Evolutionary conservation across 352 stramenopile genomes (phyloP), one percentile per base, ranked within the genome.

Genomic region (Pythium utonaiense): DNA sequence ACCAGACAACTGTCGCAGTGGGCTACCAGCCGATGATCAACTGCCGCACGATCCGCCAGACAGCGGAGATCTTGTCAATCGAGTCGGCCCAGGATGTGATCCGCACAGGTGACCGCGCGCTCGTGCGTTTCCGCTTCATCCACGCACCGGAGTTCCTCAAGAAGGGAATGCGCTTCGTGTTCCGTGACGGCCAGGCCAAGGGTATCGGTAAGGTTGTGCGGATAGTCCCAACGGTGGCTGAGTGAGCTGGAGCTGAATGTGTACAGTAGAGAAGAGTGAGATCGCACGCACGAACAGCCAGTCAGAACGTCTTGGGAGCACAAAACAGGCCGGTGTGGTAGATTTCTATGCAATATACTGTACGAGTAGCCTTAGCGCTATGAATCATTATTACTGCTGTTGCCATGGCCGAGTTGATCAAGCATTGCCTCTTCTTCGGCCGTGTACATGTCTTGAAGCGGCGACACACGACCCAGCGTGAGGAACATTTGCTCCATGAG

Each of bases 151-250:
- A 99, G 74, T 99, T 98, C 73, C 72, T 99, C 58, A 95, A 97
- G 53, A 89, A 95, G 24, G 97, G 97, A 48, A 98, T 95, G 83
- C 83, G 86, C 58, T 98, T 99, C 73, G 83, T 99, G 31, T 99
- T 99, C 62, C 91, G 97, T 50, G 97, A 99, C 71, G 97, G 97
- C 3, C 89, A 97, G 60, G 96, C 97, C 25, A 98, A 98, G 71
- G 96, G 97, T 59, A 98, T 99, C 44, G 96, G 96, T 33, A 98
- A 97, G 67, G 80, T 97, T 13, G 75, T 91, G 27, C 76, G 80
- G 40, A 86, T 95, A 81, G 53, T 95, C 27, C 72, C 67, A 1
- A 34, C 10, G 4, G 17, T 21, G 40, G 17, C 40, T 9, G 40
- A 47, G 40, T 47, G 40, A 47, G 40, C 40, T 47, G n/a, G 27